phyloP scores from a whole-genome alignment of 371 early-diverging fungal species.

The Mucor velutinosus region DNA sequence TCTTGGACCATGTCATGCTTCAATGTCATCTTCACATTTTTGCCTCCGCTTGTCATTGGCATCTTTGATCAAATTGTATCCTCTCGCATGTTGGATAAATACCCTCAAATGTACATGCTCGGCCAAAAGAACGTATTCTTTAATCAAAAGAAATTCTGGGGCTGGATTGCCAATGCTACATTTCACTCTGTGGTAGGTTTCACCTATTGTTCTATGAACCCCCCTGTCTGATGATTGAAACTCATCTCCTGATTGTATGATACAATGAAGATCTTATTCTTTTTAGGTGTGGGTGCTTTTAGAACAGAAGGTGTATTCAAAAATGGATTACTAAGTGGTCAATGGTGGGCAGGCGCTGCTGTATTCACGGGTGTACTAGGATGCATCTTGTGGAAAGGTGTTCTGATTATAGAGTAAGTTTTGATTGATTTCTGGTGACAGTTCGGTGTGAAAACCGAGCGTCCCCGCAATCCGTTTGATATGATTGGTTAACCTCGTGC shows the following conservation, averaged over 20 bases:
- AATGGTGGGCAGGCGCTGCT: constrained; percentile 79
- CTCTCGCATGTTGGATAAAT: constrained; percentile 68
- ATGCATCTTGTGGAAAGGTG: constrained; percentile 85
- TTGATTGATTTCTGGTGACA: neutral
- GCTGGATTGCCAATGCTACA: constrained; percentile 87
- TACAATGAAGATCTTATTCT: constrained; percentile 57
- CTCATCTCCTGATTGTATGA: neutral
- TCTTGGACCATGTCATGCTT: constrained; percentile 67
- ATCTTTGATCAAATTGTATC: constrained; percentile 83
- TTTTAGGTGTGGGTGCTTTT: constrained; percentile 63
- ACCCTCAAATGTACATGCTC: constrained; percentile 84
- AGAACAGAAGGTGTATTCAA: constrained; percentile 60
- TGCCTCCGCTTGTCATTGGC: constrained; percentile 79
- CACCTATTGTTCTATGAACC: constrained; percentile 33
- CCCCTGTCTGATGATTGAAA: neutral
- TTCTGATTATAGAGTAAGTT: constrained; percentile 77
- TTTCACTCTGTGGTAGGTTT: constrained; percentile 74
- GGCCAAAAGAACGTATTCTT: constrained; percentile 87
- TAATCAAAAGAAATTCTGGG: constrained; percentile 88
- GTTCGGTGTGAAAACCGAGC: neutral
- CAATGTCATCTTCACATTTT: constrained; percentile 80
- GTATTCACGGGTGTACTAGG: constrained; percentile 80
- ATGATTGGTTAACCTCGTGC: constrained; percentile 10
- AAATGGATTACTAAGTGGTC: constrained; percentile 69
- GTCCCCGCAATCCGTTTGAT: constrained; percentile 13